phyloP scores from a whole-genome alignment of 768 basidiomycete genomes.

The Stropharia rugosoannulata region DNA sequence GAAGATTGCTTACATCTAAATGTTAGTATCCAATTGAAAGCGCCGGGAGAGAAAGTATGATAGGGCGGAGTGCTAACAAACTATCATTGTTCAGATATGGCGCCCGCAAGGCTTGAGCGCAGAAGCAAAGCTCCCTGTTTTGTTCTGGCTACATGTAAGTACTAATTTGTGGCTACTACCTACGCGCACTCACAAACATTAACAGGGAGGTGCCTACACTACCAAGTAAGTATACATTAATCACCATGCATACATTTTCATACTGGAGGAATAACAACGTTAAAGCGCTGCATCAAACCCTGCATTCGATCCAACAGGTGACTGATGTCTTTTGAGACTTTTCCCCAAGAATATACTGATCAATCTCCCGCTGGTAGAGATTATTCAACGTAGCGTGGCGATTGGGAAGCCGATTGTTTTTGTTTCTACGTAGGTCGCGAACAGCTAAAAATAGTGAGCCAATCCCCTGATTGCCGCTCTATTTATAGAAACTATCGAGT shows the following conservation, averaged over 20 bases:
- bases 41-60: no score
- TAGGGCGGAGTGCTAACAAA: background rate
- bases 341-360: background rate
- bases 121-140: slow-evolving; percentile 13
- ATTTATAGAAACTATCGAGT: slow-evolving; percentile 50
- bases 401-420: slow-evolving; percentile 56
- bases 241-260: background rate
- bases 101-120: slow-evolving; percentile 12
- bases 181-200: background rate
- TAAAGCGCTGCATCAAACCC: slow-evolving; percentile 43
- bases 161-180: no score
- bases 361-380: slow-evolving; percentile 32
- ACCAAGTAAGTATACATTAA: background rate
- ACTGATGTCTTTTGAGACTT: background rate
- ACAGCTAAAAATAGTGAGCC: no score
- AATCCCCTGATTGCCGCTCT: background rate
- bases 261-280: background rate
- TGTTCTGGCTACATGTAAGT: slow-evolving; percentile 11
- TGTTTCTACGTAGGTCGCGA: slow-evolving; percentile 41
- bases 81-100: slow-evolving; percentile 10
- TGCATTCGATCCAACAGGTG: slow-evolving; percentile 46
- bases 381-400: slow-evolving; percentile 46
- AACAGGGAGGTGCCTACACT: slow-evolving; percentile 4
- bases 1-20: slow-evolving; percentile 46
- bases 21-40: slow-evolving; percentile 16